phyloP scores from a whole-genome alignment of 1,284 basidiomycete genomes.

The Mycosarcoma maydis region DNA sequence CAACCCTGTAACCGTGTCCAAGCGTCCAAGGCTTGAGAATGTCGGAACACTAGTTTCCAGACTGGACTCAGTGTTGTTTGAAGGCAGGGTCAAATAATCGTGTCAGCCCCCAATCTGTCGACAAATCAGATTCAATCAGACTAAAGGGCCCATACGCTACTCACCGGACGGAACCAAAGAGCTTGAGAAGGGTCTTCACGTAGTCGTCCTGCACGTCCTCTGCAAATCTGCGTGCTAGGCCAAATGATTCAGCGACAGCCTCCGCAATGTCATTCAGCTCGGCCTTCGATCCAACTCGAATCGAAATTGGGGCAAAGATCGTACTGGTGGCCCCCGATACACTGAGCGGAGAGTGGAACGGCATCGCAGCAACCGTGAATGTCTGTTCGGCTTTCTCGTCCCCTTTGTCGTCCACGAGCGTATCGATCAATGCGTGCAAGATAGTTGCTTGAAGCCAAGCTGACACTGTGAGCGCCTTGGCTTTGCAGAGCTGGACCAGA shows the following conservation, averaged over 20 bases:
- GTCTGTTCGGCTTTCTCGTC: neutral
- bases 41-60: slow-evolving; percentile 8
- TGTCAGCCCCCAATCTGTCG: too few species aligned
- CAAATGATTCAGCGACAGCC: neutral
- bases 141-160: too few species aligned
- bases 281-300: neutral
- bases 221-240: neutral
- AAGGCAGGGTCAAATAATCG: too few species aligned
- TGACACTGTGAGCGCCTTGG: neutral
- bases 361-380: slow-evolving; percentile 10
- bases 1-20: neutral
- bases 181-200: slow-evolving; percentile 1
- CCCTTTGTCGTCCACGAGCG: neutral
- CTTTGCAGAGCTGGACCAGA: neutral
- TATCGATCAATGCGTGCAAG: neutral
- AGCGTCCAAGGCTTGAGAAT: neutral
- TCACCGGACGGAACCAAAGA: neutral
- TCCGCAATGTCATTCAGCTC: neutral
- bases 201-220: slow-evolving; percentile 3
- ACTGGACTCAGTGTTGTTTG: too few species aligned
- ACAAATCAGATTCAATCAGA: too few species aligned
- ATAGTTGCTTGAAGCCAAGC: slow-evolving; percentile 2
- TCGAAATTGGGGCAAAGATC: neutral
- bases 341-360: neutral
- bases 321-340: neutral